Conservation (phyloP, 169 alveolate genomes). For the Plasmodium berghei region DNA sequence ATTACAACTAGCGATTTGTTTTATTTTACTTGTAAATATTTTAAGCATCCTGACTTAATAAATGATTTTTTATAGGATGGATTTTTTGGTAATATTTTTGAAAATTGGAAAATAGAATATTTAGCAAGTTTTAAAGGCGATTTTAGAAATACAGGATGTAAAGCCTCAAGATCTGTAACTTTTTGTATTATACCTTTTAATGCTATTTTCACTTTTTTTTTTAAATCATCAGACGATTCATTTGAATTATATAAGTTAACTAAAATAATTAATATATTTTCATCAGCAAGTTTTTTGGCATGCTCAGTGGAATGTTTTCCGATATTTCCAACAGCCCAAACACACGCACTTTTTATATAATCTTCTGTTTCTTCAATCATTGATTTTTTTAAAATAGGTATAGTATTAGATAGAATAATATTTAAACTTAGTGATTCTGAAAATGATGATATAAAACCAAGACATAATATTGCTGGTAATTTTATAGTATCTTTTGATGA, state of each 20-base stretch:
- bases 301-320: conserved; percentile 72
- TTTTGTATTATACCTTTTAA: conserved; percentile 53
- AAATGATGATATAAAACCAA: conserved; percentile 67
- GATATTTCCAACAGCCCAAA: conserved; percentile 61
- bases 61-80: conserved; percentile 48
- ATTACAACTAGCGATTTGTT: not conserved
- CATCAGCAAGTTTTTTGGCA: conserved; percentile 53
- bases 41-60: conserved; percentile 66
- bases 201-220: conserved; percentile 35
- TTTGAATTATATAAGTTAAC: conserved; percentile 57
- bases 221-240: conserved; percentile 70
- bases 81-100: conserved; percentile 52
- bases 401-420: conserved; percentile 51
- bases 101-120: conserved; percentile 59
- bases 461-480: conserved; percentile 63
- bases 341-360: conserved; percentile 49
- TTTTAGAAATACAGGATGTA: conserved; percentile 58
- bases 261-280: conserved; percentile 49
- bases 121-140: conserved; percentile 39
- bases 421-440: conserved; percentile 64
- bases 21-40: conserved; percentile 43
- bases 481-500: conserved; percentile 33
- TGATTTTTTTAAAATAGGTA: conserved; percentile 50
- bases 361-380: conserved; percentile 60
- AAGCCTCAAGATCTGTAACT: conserved; percentile 45